phyloP scores from a whole-genome alignment of 2,329 filamentous ascomycete genomes.

The Cladosporium sp. region DNA sequence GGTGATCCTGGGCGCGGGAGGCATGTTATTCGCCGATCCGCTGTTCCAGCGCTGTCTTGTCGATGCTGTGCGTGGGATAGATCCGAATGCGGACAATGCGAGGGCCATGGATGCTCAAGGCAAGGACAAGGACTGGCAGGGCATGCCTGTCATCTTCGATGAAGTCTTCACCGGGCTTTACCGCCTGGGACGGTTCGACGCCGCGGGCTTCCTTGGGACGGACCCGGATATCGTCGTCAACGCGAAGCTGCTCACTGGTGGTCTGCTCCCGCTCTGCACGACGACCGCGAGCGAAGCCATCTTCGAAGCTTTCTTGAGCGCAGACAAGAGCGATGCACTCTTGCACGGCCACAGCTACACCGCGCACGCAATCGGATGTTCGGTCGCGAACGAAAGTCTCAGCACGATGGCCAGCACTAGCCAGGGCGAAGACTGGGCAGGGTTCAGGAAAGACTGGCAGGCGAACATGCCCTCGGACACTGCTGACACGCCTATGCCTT shows the following conservation, averaged over 20 bases:
- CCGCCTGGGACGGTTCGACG: conserved; percentile 71
- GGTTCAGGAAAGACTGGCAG: conserved; percentile 49
- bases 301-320: conserved; percentile 68
- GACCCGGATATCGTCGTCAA: conserved; percentile 76
- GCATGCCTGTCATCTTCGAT: conserved; percentile 78
- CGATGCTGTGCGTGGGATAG: conserved; percentile 58
- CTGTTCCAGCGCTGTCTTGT: conserved; percentile 75
- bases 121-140: conserved; percentile 57
- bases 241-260: conserved; percentile 81
- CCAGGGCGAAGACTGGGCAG: conserved; percentile 56
- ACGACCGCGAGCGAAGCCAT: conserved; percentile 74
- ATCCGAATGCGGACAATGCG: conserved; percentile 16
- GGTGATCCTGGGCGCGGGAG: conserved; percentile 75
- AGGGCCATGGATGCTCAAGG: conserved; percentile 19
- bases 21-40: conserved; percentile 82
- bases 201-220: conserved; percentile 67
- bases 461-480: too few relatives aligned
- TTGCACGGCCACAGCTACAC: conserved; percentile 87
- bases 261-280: conserved; percentile 72
- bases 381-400: conserved; percentile 71
- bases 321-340: conserved; percentile 74
- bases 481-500: conserved; percentile 36
- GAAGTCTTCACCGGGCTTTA: conserved; percentile 88
- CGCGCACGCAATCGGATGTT: conserved; percentile 77
- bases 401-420: conserved; percentile 62